Conservation (phyloP, 2,329 filamentous ascomycete genomes). For the Colletotrichum caudatum region DNA sequence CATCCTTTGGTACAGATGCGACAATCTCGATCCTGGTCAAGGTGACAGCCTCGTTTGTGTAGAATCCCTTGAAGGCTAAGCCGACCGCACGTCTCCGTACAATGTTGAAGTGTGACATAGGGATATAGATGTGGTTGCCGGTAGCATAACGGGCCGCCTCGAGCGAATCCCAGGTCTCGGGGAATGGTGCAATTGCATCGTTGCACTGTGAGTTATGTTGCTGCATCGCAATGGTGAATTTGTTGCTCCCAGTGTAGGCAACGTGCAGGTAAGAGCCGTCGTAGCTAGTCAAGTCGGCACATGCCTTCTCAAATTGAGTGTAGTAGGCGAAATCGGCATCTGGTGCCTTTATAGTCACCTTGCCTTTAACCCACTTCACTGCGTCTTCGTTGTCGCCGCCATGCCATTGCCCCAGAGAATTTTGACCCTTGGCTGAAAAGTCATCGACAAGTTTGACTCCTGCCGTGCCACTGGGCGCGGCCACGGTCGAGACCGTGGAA, state of each 20-base stretch:
- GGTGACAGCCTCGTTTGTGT: constrained; percentile 61
- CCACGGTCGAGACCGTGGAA: constrained; percentile 59
- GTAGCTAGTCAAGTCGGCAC: constrained; percentile 66
- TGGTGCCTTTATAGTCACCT: constrained; percentile 58
- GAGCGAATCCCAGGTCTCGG: constrained; percentile 76
- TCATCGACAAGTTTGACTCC: constrained; percentile 69
- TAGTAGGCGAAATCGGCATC: constrained; percentile 68
- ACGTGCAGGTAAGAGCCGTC: constrained; percentile 73
- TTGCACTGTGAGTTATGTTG: constrained; percentile 74
- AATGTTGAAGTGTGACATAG: constrained; percentile 74
- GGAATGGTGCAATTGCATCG: constrained; percentile 67
- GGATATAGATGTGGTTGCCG: constrained; percentile 72
- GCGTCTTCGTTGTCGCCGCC: constrained; percentile 69
- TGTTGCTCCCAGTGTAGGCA: constrained; percentile 69
- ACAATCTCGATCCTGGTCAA: constrained; percentile 73
- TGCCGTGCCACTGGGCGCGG: constrained; percentile 62
- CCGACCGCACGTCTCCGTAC: constrained; percentile 67
- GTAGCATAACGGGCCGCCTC: constrained; percentile 70
- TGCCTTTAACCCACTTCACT: constrained; percentile 62
- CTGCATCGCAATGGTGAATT: constrained; percentile 74
- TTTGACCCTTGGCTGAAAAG: constrained; percentile 65
- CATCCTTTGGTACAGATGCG: constrained; percentile 62
- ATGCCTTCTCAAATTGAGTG: constrained; percentile 60
- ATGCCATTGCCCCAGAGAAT: constrained; percentile 75
- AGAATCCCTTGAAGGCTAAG: constrained; percentile 74